Conservation (phyloP, 768 basidiomycete species). For the Termitomyces sp. region DNA sequence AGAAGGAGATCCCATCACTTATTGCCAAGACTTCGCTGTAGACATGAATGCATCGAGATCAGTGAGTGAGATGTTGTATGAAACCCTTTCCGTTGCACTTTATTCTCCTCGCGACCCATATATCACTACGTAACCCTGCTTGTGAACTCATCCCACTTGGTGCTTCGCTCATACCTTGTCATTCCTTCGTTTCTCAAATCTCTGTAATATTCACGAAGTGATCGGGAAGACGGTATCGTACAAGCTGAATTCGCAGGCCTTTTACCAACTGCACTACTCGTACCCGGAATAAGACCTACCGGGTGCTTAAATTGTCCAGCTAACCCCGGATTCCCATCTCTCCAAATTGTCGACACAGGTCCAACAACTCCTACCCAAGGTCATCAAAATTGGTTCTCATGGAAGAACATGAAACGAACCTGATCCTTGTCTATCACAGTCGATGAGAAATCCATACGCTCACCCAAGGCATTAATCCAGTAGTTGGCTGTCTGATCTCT, state of each 20-base stretch:
- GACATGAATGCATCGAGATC: not conserved
- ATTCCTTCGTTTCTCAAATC: not conserved
- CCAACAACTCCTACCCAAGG: conserved; percentile 6
- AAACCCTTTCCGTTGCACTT: not conserved
- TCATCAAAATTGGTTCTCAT: not conserved
- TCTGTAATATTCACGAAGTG: not conserved
- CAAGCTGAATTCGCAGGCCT: no score
- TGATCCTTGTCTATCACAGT: conserved; percentile 6
- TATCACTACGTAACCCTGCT: not conserved
- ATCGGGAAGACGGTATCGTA: not conserved
- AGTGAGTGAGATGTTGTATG: not conserved
- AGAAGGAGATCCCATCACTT: not conserved
- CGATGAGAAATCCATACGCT: not conserved
- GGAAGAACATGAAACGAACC: conserved; percentile 2
- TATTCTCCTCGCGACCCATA: not conserved
- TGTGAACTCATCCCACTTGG: not conserved
- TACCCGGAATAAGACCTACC: not conserved
- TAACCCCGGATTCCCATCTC: conserved; percentile 3
- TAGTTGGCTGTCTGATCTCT: conserved; percentile 6
- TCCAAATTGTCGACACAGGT: conserved; percentile 13
- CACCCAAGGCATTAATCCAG: conserved; percentile 11
- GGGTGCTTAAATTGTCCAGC: not conserved
- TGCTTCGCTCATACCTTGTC: not conserved
- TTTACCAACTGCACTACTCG: not conserved
- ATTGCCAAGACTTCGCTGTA: conserved; percentile 4